Evolutionary conservation across 768 basidiomycete species (phyloP), one percentile per base, ranked within the genome.

Genomic region (Gymnopilus dilepis): DNA sequence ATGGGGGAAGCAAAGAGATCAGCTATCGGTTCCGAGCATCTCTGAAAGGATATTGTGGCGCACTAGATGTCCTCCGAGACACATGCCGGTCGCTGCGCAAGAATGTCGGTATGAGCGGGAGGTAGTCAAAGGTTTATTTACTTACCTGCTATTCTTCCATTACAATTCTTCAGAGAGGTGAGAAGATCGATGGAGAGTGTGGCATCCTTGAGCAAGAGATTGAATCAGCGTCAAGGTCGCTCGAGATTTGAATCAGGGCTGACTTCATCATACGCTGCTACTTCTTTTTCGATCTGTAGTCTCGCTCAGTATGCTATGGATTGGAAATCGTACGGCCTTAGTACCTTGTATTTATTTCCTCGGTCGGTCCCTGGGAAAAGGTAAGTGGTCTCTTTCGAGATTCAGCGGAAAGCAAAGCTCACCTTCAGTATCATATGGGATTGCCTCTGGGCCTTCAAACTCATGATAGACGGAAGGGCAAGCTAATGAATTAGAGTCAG

Each of bases 311-410:
- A 31, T 22, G 42, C 40, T 8, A 38, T 12, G 1, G 40, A 4
- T 33, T 30, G 21, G 19, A 26, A 1, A 53, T 13, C n/a, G 26
- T 34, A 17, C 19, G 19, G 30, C 28, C 1, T n/a, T 34, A 19
- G 22, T 56, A 85, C 94, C 84, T 98, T 98, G 82, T 91, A 97
- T 66, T 79, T 84, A 77, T 99, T 98, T n/a, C 97, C 97, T 64
- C 90, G 77, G 72, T 97, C 73, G 8, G 71, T 72, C 1, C 71
- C 71, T 72, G 45, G 15, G 31, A 52, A 9, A 38, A 41, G 17
- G 50, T 42, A 26, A 45, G 7, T n/a, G 42, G 48, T 43, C 3
- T 28, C 52, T 22, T 37, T 9, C 7, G 26, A 13, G 12, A 1
- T 38, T 19, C 11, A 13, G n/a, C 38, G n/a, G 28, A 28, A 17